These are phyloP conservation scores for Stentor coeruleus DNA, from an alignment of 73 alveolate species.

Conservation along the genomic window DNA sequence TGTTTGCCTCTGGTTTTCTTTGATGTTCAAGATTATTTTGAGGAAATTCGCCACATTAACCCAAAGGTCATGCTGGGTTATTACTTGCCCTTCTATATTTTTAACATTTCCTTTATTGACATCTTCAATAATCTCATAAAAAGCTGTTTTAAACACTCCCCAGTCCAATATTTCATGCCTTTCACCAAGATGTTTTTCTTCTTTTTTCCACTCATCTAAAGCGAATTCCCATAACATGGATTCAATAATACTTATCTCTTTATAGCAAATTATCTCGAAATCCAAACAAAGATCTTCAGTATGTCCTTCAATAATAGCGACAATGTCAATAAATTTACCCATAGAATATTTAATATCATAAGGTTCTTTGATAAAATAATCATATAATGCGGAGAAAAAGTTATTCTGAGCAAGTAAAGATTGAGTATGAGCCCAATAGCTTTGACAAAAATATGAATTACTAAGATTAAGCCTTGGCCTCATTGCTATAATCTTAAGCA, in stretches of 20 bases:
- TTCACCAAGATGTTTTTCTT: no score
- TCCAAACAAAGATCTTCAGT: not conserved
- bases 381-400: not conserved
- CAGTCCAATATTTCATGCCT: not conserved
- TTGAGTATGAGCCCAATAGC: conserved; percentile 73
- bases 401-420: conserved; percentile 59
- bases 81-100: not conserved
- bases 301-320: not conserved
- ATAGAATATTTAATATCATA: not conserved
- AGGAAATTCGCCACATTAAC: not conserved
- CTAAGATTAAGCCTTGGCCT: conserved; percentile 80
- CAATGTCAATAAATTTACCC: not conserved
- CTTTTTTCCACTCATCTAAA: not conserved
- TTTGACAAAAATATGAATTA: conserved; percentile 67
- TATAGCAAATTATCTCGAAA: not conserved
- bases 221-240: not conserved
- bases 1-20: no score
- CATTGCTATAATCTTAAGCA: conserved; percentile 74
- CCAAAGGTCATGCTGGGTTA: not conserved
- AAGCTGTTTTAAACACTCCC: not conserved
- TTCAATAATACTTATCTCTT: not conserved
- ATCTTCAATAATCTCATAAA: not conserved
- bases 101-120: not conserved
- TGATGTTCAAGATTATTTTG: not conserved
- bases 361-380: not conserved